Base-by-base conservation (phyloP, 2,329 filamentous ascomycete species). In the Diaporthe sp. region DNA sequence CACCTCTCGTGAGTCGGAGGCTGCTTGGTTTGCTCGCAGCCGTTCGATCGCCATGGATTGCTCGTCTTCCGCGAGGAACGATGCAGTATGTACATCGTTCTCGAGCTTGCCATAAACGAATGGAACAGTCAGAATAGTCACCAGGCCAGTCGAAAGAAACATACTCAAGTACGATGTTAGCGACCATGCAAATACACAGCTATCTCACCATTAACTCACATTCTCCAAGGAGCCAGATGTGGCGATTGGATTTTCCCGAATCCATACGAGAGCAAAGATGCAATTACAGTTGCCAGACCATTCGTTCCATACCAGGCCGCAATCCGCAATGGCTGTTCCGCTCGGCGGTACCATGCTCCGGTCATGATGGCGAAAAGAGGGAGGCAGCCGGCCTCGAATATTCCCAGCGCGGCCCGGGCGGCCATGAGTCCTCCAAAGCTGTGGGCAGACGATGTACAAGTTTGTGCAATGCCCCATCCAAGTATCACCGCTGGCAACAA, bases 21-120 rank as follows among this genome's bases (percentile, higher is more conserved):
- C 94, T 76, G 94, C 94, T 81, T 95, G 91, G 79, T 96, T 96
- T 31, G 91, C 87, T 0, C 94, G 88, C 8, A 96, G 90, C 0
- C 94, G 88, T 77, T 95, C 94, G 37, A 95, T 86, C 0, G 92
- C 93, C 57, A 95, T 87, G 0, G 91, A 81, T 17, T 91, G 90
- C 78, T 96, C 94, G 61, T 91, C 87, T 71, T 92, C 89, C 10
- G 86, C 93, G 37, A 97, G 79, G 74, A 89, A 90, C 19, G 88
- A 85, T 0, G 88, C 88, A 0, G 88, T 88, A 0, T 86, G 81
- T 25, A 92, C 87, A 77, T 92, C 90, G 79, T 89, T 89, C 80
- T 92, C 90, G 2, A 94, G 86, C 61, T 86, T 86, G 85, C 86
- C 90, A 82, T 91, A 93, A 1, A 92, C 84, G 15, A 93, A 77